Conservation (phyloP, 2,329 filamentous ascomycete genomes). For the Pseudopithomyces chartarum region DNA sequence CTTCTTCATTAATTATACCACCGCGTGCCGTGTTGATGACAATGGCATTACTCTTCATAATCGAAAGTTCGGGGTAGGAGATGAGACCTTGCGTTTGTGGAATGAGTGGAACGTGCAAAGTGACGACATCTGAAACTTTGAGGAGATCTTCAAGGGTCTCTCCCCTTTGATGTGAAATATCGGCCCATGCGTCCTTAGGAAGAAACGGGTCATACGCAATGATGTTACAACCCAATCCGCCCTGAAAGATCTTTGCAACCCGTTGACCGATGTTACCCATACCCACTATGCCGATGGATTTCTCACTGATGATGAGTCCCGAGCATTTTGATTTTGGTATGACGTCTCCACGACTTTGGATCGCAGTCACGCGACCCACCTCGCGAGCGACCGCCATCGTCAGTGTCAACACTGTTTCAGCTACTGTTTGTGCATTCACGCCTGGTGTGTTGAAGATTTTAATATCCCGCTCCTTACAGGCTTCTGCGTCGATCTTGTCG, state of each 20-base stretch:
- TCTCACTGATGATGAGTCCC: conserved; percentile 48
- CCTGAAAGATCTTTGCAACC: conserved; percentile 27
- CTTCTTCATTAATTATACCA: conserved; percentile 55
- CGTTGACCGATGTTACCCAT: conserved; percentile 46
- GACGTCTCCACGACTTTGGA: conserved; percentile 37
- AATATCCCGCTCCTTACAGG: conserved; percentile 47
- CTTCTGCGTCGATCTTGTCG: conserved; percentile 49
- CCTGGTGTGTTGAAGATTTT: conserved; percentile 56
- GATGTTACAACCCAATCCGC: conserved; percentile 48
- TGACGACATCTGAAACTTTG: conserved; percentile 21
- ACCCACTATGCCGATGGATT: conserved; percentile 53
- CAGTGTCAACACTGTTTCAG: conserved; percentile 47
- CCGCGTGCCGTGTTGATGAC: conserved; percentile 55
- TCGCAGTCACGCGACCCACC: conserved; percentile 28
- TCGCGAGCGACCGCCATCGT: conserved; percentile 38
- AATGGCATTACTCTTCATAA: conserved; percentile 50
- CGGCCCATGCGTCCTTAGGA: conserved; percentile 48
- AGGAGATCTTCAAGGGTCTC: conserved; percentile 18
- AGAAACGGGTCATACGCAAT: conserved; percentile 47
- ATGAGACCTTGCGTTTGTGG: conserved; percentile 35
- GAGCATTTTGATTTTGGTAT: conserved; percentile 51
- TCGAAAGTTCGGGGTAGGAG: conserved; percentile 42
- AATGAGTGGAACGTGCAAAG: conserved; percentile 26
- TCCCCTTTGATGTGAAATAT: conserved; percentile 27
- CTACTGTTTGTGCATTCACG: conserved; percentile 51